Conservation (phyloP, 192 early-diverging fungal species). For the Ambispora gerdemannii region DNA sequence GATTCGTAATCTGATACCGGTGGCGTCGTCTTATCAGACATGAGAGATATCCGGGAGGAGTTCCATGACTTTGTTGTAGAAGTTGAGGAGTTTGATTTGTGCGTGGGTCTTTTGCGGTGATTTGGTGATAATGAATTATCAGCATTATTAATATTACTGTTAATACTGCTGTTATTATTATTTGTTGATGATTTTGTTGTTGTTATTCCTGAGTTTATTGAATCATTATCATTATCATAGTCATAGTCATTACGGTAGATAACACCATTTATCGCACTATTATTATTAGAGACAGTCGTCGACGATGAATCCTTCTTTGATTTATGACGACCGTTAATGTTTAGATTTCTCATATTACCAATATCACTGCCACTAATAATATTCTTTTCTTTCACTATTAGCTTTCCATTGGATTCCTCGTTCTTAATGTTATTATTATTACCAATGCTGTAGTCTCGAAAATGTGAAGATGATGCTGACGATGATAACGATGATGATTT, state of each 20-base stretch:
- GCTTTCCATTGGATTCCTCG: background rate
- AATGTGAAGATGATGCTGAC: background rate
- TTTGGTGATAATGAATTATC: background rate
- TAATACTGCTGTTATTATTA: background rate
- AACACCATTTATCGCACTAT: too few relatives aligned
- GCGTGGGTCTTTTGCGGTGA: background rate
- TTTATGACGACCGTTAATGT: background rate
- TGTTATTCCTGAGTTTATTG: background rate
- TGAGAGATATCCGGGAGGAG: slow-evolving; percentile 5
- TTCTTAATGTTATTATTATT: background rate
- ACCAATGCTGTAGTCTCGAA: too few relatives aligned
- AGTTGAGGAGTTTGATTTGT: slow-evolving; percentile 3
- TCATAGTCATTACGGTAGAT: background rate
- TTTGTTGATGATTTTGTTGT: background rate
- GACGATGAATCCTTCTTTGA: background rate
- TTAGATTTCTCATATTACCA: background rate
- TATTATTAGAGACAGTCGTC: background rate
- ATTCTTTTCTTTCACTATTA: background rate
- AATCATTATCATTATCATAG: background rate
- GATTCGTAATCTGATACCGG: slow-evolving; percentile 12
- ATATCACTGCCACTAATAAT: background rate
- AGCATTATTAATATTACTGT: slow-evolving; percentile 8
- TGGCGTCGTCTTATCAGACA: slow-evolving; percentile 21
- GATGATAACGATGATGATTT: background rate
- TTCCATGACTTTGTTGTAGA: slow-evolving; percentile 20